Conservation (phyloP, 306 rosid species). For the Rosa chinensis region DNA sequence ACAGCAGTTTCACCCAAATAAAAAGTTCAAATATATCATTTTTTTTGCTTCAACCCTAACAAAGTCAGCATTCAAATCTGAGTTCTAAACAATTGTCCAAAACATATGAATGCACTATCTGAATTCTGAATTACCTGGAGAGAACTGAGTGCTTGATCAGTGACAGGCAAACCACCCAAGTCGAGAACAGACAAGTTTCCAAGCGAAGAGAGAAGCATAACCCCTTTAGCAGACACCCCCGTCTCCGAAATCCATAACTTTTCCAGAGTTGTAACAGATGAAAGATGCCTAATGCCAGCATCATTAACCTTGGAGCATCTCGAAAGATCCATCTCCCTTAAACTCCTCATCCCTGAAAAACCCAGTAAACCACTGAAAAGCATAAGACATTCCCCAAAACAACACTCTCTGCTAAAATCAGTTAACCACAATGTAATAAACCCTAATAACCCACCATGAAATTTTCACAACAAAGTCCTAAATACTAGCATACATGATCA, state of each 20-base stretch:
- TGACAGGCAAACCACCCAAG: conserved; percentile 87
- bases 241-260: conserved; percentile 71
- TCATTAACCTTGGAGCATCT: conserved; percentile 75
- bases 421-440: not conserved
- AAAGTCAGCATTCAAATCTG: not conserved
- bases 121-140: conserved; percentile 53
- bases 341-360: conserved; percentile 55
- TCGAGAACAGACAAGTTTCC: conserved; percentile 60
- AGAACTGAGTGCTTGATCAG: conserved; percentile 55
- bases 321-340: conserved; percentile 74
- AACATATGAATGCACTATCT: not conserved
- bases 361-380: not conserved
- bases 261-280: conserved; percentile 59
- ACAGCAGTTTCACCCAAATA: not conserved
- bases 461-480: not conserved
- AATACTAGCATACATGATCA: not conserved
- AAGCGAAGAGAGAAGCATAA: conserved; percentile 64
- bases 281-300: conserved; percentile 62
- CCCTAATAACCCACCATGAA: not conserved
- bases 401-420: not conserved
- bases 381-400: not conserved
- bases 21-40: not conserved
- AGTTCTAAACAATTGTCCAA: not conserved
- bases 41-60: not conserved
- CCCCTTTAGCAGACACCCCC: conserved; percentile 59